These are phyloP conservation scores for Debaryomyces hansenii DNA, from an alignment of 805 yeast species.

Conservation along the genomic window DNA sequence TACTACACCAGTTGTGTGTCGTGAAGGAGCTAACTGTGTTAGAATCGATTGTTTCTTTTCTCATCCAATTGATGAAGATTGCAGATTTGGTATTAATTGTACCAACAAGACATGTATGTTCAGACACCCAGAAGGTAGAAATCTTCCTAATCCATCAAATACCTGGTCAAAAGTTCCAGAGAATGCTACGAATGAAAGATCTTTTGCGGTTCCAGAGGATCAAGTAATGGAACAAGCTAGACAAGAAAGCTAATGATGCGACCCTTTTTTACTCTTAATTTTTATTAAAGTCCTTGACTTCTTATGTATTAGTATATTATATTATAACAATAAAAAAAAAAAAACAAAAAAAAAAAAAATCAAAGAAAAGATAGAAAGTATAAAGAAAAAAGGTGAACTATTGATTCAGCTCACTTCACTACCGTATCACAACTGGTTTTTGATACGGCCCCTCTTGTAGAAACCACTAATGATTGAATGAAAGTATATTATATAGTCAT, in stretches of 20 bases:
- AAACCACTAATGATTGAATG: background rate
- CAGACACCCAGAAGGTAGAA: conserved; percentile 80
- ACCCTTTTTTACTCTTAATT: conserved; percentile 3
- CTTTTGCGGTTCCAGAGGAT: conserved; percentile 76
- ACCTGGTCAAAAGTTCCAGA: conserved; percentile 35
- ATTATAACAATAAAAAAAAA: conserved; percentile 11
- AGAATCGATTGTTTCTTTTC: conserved; percentile 80
- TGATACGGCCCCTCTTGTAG: background rate
- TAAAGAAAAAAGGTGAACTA: conserved; percentile 1
- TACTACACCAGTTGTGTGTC: conserved; percentile 66
- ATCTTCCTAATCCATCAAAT: conserved; percentile 21
- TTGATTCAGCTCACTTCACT: background rate
- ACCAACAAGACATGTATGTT: conserved; percentile 69
- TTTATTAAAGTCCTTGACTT: conserved; percentile 2
- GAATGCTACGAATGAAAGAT: conserved; percentile 54
- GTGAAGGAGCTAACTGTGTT: conserved; percentile 76
- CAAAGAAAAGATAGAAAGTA: conserved; percentile 6
- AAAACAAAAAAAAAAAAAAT: conserved; percentile 8
- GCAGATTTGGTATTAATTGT: conserved; percentile 80
- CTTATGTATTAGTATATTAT: conserved; percentile 2
- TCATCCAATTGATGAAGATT: conserved; percentile 77
- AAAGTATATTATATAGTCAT: background rate
- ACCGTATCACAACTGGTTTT: background rate
- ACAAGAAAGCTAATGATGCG: conserved; percentile 12
- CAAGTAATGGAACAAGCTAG: conserved; percentile 67